Conservation (phyloP, 495 filamentous ascomycete genomes). For the Aspergillus olivimuriae region DNA sequence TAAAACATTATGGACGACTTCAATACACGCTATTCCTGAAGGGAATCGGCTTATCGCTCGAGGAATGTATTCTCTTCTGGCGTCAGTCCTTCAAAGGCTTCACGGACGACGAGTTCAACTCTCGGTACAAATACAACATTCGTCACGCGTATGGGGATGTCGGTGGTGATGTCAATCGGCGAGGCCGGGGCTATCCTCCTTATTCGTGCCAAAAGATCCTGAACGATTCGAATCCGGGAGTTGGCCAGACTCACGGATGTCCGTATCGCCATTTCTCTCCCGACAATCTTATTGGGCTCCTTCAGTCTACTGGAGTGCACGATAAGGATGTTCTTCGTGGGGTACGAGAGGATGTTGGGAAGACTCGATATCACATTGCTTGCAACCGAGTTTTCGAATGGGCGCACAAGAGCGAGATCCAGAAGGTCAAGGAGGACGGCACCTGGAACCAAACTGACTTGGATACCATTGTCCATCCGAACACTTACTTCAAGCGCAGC, state of each 20-base stretch:
- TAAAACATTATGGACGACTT: constrained; percentile 90
- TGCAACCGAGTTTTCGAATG: constrained; percentile 96
- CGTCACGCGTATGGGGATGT: constrained; percentile 92
- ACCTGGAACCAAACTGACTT: constrained; percentile 72
- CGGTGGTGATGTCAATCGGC: constrained; percentile 82
- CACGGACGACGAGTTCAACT: constrained; percentile 88
- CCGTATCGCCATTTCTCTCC: constrained; percentile 87
- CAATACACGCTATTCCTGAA: constrained; percentile 98
- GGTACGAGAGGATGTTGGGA: constrained; percentile 83
- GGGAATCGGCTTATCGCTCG: constrained; percentile 84
- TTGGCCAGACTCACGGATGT: constrained; percentile 86
- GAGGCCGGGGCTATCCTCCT: constrained; percentile 79
- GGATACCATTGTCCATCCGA: constrained; percentile 96
- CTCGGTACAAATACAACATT: constrained; percentile 94
- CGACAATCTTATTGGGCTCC: constrained; percentile 73
- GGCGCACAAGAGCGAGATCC: constrained; percentile 78
- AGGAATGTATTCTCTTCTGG: constrained; percentile 96
- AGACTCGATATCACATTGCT: constrained; percentile 86
- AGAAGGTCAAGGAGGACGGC: constrained; percentile 76
- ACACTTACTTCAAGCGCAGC: constrained; percentile 94
- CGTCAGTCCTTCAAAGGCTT: constrained; percentile 73
- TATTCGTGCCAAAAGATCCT: constrained; percentile 93
- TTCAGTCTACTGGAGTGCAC: constrained; percentile 68
- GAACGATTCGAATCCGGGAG: constrained; percentile 73
- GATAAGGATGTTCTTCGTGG: constrained; percentile 72